Percentiles rank a stretch among this genome's conserved stretches.
Evolutionary conservation across 495 filamentous ascomycete genomes (phyloP).

Genomic region (Aspergillus sclerotioniger): DNA sequence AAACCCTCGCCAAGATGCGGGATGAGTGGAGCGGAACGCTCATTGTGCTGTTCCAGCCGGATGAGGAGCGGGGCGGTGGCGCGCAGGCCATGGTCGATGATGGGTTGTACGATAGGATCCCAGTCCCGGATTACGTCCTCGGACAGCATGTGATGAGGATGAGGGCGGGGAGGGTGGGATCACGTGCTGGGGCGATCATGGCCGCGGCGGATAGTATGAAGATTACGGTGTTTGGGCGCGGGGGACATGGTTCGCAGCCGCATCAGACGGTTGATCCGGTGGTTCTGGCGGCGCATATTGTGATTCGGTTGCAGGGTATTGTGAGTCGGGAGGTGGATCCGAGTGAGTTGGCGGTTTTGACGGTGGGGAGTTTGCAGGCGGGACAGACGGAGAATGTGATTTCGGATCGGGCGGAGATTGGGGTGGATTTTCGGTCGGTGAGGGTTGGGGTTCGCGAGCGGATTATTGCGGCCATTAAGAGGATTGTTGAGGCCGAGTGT

Average conservation of each 20-base stretch:
- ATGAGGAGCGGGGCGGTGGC: conserved; percentile 51
- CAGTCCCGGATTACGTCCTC: conserved; percentile 48
- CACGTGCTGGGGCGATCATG: conserved; percentile 41
- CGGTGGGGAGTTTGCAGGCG: conserved; percentile 50
- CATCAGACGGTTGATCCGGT: conserved; percentile 53
- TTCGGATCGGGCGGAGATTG: conserved; percentile 45
- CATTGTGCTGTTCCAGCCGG: conserved; percentile 54
- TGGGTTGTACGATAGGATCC: conserved; percentile 48
- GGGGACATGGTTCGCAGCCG: conserved; percentile 51
- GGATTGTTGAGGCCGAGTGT: conserved; percentile 54
- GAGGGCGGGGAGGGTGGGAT: conserved; percentile 42
- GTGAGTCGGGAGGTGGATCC: conserved; percentile 51
- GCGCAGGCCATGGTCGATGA: conserved; percentile 56
- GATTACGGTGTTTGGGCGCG: conserved; percentile 50
- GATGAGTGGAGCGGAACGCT: conserved; percentile 49
- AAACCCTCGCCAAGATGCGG: conserved; percentile 31
- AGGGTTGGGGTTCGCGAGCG: conserved; percentile 37
- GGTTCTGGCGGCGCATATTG: conserved; percentile 47
- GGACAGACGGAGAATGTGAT: conserved; percentile 56
- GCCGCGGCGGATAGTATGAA: conserved; percentile 50
- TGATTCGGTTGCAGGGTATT: conserved; percentile 49
- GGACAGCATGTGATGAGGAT: conserved; percentile 53
- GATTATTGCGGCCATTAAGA: conserved; percentile 39
- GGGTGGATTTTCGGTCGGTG: conserved; percentile 45
- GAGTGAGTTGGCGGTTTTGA: conserved; percentile 48